Base-by-base conservation (phyloP, 164 flowering plant genomes). In the Piper betle region DNA sequence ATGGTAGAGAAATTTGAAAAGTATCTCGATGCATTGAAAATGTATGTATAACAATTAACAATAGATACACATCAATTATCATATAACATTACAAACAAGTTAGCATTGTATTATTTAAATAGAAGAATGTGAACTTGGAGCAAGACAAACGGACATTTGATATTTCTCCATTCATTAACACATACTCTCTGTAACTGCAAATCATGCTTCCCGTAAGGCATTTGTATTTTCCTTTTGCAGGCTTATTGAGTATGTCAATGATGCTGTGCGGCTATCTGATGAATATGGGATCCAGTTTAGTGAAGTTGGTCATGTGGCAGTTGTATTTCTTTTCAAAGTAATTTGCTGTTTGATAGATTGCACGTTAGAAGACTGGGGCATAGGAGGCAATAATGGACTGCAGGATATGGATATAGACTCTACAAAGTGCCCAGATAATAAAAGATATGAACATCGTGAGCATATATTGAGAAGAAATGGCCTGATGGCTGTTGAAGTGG, bases 351-450 rank as follows among this genome's bases (percentile, higher is more conserved):
- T 91, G 71, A 71, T 86, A 60, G 94, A 91, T 75, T 61, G 85
- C 69, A 70, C 80, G 37, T 69, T 84, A 64, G 83, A 86, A 64
- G 98, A 91, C 70, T 83, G 81, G 80, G 89, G 85, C 66, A 74
- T 66, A 57, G 62, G 65, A 8, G 68, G 62, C 64, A 78, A 72
- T 60, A 59, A 68, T 73, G 76, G 73, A 39, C 58, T 46, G 55
- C 73, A 62, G 66, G 74, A 76, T 62, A 86, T 81, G 86, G 95
- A 84, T 39, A 69, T 87, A 16, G 85, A 84, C 61, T 59, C 61
- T 64, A 60, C 57, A 60, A 79, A 63, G 48, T 67, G 53, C 59
- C 64, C 59, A 58, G 67, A 67, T 67, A 76, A 66, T 43, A 77
- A 71, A 63, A 75, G 66, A 68, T 67, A 60, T 37, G 85, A 80